Percentiles rank a stretch among this genome's conserved stretches.
phyloP scores from a whole-genome alignment of 2,329 filamentous ascomycete species.

The Dothideomycetes sp. region DNA sequence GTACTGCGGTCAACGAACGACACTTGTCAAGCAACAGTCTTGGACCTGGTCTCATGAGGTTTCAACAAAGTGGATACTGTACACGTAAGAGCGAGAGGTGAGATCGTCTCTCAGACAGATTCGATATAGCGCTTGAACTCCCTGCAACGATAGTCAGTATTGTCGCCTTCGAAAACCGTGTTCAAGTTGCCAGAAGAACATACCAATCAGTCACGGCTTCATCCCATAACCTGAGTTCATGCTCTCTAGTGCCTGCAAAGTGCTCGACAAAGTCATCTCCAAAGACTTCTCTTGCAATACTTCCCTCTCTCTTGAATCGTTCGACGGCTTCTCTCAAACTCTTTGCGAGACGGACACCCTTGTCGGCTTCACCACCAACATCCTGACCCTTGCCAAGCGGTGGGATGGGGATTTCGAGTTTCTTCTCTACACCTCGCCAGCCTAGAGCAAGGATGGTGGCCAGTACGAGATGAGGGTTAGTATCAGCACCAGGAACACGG shows the following conservation, averaged over 20 bases:
- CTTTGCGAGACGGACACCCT: conserved; percentile 72
- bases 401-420: conserved; percentile 70
- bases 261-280: conserved; percentile 95
- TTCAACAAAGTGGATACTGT: too few species aligned
- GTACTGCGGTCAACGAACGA: too few species aligned
- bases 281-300: conserved; percentile 86
- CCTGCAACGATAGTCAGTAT: conserved; percentile 20
- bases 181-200: conserved; percentile 30
- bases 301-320: conserved; percentile 66
- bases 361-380: conserved; percentile 61
- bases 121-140: conserved; percentile 32
- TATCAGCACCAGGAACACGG: conserved; percentile 85
- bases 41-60: too few species aligned
- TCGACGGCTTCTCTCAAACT: conserved; percentile 75
- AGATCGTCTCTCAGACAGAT: conserved; percentile 23
- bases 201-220: conserved; percentile 96
- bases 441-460: conserved; percentile 79
- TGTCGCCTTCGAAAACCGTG: too few species aligned
- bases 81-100: too few species aligned
- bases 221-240: conserved; percentile 85
- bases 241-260: conserved; percentile 82
- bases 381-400: conserved; percentile 80
- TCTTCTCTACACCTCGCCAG: conserved; percentile 87
- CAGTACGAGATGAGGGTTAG: conserved; percentile 81
- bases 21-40: too few species aligned